Conservation (phyloP, 352 stramenopile genomes). For the Globisporangium cystogenes region DNA sequence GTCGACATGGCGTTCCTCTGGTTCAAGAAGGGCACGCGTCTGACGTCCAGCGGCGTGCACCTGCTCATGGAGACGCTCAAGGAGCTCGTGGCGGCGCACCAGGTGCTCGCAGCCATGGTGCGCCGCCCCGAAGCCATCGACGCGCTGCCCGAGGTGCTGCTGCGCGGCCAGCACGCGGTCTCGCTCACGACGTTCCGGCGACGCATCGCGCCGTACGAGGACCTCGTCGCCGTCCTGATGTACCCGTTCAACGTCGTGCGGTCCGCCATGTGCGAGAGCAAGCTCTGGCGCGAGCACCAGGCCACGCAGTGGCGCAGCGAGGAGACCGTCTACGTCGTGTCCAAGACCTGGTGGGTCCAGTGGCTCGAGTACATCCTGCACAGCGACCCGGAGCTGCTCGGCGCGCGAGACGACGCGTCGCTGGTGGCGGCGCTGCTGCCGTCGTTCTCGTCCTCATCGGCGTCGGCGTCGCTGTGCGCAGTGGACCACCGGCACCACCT, state of each 20-base stretch:
- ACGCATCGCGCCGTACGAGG: slow-evolving; percentile 16
- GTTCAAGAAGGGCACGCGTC: slow-evolving; percentile 28
- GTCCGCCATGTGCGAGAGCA: slow-evolving; percentile 34
- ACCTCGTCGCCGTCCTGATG: slow-evolving; percentile 44
- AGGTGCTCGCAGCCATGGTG: slow-evolving; percentile 12
- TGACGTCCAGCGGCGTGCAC: slow-evolving; percentile 28
- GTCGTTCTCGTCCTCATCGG: neutral
- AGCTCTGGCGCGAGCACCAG: slow-evolving; percentile 28
- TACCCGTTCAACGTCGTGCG: slow-evolving; percentile 51
- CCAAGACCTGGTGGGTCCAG: slow-evolving; percentile 47
- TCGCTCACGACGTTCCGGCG: slow-evolving; percentile 21
- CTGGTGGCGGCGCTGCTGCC: neutral
- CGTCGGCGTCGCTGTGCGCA: neutral
- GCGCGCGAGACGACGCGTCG: slow-evolving; percentile 1
- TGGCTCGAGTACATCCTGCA: slow-evolving; percentile 35
- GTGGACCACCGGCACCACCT: slow-evolving; percentile 9
- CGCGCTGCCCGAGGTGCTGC: slow-evolving; percentile 15
- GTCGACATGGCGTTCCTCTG: slow-evolving; percentile 53
- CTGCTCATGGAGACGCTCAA: slow-evolving; percentile 27
- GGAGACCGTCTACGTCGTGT: slow-evolving; percentile 45
- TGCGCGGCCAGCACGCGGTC: slow-evolving; percentile 16
- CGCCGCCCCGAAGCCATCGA: slow-evolving; percentile 11
- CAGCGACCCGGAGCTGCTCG: slow-evolving; percentile 6
- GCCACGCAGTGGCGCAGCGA: slow-evolving; percentile 31
- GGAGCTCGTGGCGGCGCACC: slow-evolving; percentile 14